These are phyloP conservation scores for Leccinum subrobustum DNA, from an alignment of 1,284 basidiomycete species.

Conservation along the genomic window DNA sequence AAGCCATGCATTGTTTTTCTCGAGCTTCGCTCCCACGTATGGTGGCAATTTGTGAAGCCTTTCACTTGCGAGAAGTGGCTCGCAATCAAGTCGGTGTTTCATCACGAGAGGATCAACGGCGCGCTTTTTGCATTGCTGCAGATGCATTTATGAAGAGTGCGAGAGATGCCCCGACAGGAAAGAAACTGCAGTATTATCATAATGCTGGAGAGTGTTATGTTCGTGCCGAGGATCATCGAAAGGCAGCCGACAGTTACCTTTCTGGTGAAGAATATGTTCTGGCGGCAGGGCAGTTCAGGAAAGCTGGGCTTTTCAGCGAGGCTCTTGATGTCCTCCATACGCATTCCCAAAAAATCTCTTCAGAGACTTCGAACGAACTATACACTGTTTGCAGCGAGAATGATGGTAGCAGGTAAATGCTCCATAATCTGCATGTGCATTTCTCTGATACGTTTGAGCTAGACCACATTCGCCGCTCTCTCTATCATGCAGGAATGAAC, in stretches of 20 bases:
- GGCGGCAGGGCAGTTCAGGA: too few species aligned
- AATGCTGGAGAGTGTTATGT: conserved; percentile 56
- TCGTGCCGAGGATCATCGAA: conserved; percentile 37
- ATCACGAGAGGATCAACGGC: conserved; percentile 25
- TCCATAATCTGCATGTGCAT: rapidly evolving
- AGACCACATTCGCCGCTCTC: too few species aligned
- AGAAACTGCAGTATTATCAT: conserved; percentile 41
- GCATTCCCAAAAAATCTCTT: too few species aligned
- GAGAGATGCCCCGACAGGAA: conserved; percentile 24
- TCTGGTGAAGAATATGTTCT: conserved; percentile 17
- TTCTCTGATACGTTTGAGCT: too few species aligned
- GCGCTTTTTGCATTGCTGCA: conserved; percentile 48
- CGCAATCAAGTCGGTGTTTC: conserved; percentile 27
- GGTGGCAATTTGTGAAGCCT: conserved; percentile 46
- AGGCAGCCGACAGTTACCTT: conserved; percentile 48
- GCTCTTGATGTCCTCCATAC: too few species aligned
- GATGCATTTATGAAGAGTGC: conserved; percentile 48
- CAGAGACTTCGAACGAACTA: too few species aligned
- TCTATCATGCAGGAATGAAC: conserved; percentile 70
- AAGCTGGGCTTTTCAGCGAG: too few species aligned
- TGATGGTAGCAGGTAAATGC: too few species aligned
- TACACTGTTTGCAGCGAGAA: too few species aligned
- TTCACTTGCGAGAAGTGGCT: conserved; percentile 43
- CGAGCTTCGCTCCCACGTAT: conserved; percentile 48
- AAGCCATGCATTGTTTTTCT: conserved; percentile 63